Evolutionary conservation across 192 early-diverging fungal genomes (phyloP).

Genomic region (Coemansia sp.): DNA sequence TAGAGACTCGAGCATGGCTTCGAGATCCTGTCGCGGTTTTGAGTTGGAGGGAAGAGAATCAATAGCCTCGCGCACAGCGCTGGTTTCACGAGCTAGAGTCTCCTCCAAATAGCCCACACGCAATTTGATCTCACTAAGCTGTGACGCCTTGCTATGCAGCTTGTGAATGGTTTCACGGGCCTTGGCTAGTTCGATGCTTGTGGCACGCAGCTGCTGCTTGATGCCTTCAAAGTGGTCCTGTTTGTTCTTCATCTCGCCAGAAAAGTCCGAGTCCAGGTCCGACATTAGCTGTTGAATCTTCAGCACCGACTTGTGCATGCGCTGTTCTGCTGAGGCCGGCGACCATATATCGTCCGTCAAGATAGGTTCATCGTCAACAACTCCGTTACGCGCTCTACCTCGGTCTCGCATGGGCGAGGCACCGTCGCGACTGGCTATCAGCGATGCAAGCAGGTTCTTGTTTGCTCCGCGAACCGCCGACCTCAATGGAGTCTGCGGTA

Average conservation of each 20-base stretch:
- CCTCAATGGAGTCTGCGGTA: slow-evolving; percentile 38
- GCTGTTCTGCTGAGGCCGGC: slow-evolving; percentile 37
- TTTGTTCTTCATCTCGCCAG: slow-evolving; percentile 59
- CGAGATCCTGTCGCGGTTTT: slow-evolving; percentile 29
- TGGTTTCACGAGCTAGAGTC: slow-evolving; percentile 55
- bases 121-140: slow-evolving; percentile 60
- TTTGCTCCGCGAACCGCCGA: slow-evolving; percentile 20
- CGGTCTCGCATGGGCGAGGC: not conserved
- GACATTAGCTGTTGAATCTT: slow-evolving; percentile 67
- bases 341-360: slow-evolving; percentile 25
- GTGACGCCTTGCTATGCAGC: slow-evolving; percentile 53
- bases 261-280: slow-evolving; percentile 68
- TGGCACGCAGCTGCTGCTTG: slow-evolving; percentile 56
- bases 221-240: slow-evolving; percentile 59
- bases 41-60: slow-evolving; percentile 28
- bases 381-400: not conserved
- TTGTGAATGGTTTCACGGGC: slow-evolving; percentile 57
- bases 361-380: not conserved
- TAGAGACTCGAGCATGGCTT: slow-evolving; percentile 25
- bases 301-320: slow-evolving; percentile 50
- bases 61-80: slow-evolving; percentile 45
- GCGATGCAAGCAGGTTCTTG: slow-evolving; percentile 31
- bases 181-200: slow-evolving; percentile 58
- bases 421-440: slow-evolving; percentile 13
- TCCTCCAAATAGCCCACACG: slow-evolving; percentile 63